Evolutionary conservation across 1,139 yeast species (phyloP).

Genomic region (Kodamaea suecica): DNA sequence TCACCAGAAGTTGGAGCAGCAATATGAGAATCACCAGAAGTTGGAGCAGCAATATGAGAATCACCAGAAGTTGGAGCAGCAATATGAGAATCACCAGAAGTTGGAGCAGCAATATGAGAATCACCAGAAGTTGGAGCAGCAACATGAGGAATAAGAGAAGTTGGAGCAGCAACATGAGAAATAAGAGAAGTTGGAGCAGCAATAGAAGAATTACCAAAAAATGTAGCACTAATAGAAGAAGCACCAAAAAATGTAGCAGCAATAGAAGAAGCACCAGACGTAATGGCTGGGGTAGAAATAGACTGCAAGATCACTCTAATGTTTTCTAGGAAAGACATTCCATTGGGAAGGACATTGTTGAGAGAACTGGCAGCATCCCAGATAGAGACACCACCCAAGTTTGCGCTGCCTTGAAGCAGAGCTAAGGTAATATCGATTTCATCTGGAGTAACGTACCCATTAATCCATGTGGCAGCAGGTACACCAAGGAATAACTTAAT

Average conservation of each 20-base stretch:
- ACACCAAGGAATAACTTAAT: slow-evolving; percentile 69
- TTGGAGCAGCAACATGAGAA: neutral
- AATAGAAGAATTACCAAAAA: neutral
- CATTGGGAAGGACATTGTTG: slow-evolving; percentile 4
- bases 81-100: slow-evolving; percentile 9
- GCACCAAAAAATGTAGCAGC: neutral
- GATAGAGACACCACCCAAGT: slow-evolving; percentile 80
- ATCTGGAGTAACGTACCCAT: slow-evolving; percentile 46
- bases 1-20: no score
- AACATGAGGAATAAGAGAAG: slow-evolving; percentile 9
- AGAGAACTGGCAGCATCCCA: slow-evolving; percentile 91
- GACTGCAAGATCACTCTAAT: slow-evolving; percentile 24
- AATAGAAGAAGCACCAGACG: neutral
- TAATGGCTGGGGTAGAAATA: slow-evolving; percentile 15
- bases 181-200: neutral
- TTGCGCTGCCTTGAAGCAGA: slow-evolving; percentile 32
- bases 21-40: no score
- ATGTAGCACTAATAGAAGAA: neutral
- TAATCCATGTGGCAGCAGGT: slow-evolving; percentile 65
- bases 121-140: slow-evolving; percentile 10
- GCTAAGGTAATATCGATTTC: slow-evolving; percentile 18
- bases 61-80: slow-evolving; percentile 12
- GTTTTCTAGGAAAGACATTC: slow-evolving; percentile 15
- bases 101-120: slow-evolving; percentile 7
- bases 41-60: slow-evolving; percentile 7